Base-by-base conservation (phyloP, 2,329 filamentous ascomycete species). In the Fusarium devonianum region DNA sequence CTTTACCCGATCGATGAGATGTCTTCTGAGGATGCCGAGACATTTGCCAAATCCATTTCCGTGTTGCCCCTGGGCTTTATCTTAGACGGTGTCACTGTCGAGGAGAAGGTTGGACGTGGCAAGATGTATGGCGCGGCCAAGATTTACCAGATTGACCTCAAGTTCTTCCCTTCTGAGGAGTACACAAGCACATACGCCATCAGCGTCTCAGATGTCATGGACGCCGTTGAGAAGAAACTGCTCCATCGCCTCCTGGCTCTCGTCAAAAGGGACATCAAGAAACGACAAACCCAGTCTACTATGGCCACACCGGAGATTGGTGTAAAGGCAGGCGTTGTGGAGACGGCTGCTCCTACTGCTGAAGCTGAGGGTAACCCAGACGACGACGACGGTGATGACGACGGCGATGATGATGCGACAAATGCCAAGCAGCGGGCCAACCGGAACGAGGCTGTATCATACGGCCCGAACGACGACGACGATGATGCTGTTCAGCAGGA, bases 31-130 rank as follows among this genome's bases (percentile, higher is more conserved):
- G 83, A 92, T 43, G 85, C 84, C 7, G 85, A 92, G 64, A 83
- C 80, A 36, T 97, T 99, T 67, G 88, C 92, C 36, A 99, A 99
- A 76, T 89, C 86, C 18, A 96, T 97, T 67, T 96, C 90, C 67
- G 86, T 89, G 54, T 81, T 97, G 33, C 90, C 89, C 4, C 79
- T 99, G 32, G 86, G 90, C 0, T 88, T 95, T 63, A 84, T 99
- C 25, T 75, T 97, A 21, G 90, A 97, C 68, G 86, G 86, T 57
- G 88, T 91, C 11, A 84, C 81, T 2, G 89, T 97, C 16, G 87
- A 85, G 42, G 95, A 99, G 73, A 84, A 82, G 19, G 84, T 93
- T 41, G 90, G 90, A 10, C 81, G 83, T 49, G 91, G 90, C 29
- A 74, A 84, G 22, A 83, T 83, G 4, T 82, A 86, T 65, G 75